Evolutionary conservation across 2,329 filamentous ascomycete genomes (phyloP).

Genomic region (Venturia carpophila): DNA sequence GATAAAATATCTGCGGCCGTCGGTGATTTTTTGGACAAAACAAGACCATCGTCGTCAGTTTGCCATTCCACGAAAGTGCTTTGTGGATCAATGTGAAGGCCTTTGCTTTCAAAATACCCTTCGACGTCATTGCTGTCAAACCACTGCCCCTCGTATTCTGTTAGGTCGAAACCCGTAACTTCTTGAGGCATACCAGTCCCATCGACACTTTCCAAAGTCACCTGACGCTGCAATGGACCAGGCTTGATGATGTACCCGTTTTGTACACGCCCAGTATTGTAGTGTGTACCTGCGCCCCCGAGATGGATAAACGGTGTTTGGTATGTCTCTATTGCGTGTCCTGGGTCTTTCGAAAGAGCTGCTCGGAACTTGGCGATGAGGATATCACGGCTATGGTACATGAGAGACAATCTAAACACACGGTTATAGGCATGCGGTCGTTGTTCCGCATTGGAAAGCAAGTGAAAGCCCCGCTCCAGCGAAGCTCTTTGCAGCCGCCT

Average conservation of each 20-base stretch:
- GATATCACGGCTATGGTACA: conserved; percentile 42
- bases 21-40: conserved; percentile 2
- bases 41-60: conserved; percentile 34
- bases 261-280: conserved; percentile 33
- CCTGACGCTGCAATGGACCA: conserved; percentile 24
- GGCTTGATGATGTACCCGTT: conserved; percentile 29
- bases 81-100: conserved; percentile 53
- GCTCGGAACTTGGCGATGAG: conserved; percentile 34
- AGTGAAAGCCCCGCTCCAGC: conserved; percentile 53
- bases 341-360: conserved; percentile 32
- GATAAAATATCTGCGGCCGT: conserved; percentile 13
- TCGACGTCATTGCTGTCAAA: conserved; percentile 72
- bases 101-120: conserved; percentile 57
- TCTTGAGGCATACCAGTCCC: conserved; percentile 12
- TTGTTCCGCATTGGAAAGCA: conserved; percentile 44
- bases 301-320: conserved; percentile 56
- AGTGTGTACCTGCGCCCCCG: conserved; percentile 62
- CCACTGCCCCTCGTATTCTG: conserved; percentile 65
- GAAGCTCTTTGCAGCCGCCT: conserved; percentile 60
- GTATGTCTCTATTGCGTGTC: conserved; percentile 51
- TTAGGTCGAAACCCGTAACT: conserved; percentile 43
- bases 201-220: conserved; percentile 24
- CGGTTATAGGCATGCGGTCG: conserved; percentile 31
- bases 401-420: conserved; percentile 62
- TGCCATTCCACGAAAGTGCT: conserved; percentile 55